phyloP scores from a whole-genome alignment of 352 stramenopile genomes.

The Pythium vanterpoolii region DNA sequence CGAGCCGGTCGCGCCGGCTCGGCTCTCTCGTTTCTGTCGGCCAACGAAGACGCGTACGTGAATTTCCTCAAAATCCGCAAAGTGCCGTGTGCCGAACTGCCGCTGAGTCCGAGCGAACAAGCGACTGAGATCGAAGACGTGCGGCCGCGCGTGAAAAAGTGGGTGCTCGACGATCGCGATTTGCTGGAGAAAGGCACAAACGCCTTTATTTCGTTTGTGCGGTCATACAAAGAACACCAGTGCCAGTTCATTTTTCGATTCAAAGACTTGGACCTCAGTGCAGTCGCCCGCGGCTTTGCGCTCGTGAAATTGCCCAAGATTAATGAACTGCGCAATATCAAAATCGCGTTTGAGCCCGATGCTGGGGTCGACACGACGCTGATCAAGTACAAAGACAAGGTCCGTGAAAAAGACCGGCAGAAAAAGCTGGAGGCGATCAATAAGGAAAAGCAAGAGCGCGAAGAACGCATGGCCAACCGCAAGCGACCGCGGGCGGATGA shows the following conservation, averaged over 20 bases:
- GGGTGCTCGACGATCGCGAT: conserved; percentile 93
- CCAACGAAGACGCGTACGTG: conserved; percentile 96
- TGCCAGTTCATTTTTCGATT: conserved; percentile 99
- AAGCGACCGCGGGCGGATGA: conserved; percentile 60
- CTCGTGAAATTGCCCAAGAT: conserved; percentile 84
- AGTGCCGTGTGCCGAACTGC: conserved; percentile 89
- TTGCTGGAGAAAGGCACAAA: conserved; percentile 98
- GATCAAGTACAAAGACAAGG: conserved; percentile 96
- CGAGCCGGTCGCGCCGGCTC: conserved; percentile 91
- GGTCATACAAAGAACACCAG: conserved; percentile 99
- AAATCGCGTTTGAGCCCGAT: conserved; percentile 83
- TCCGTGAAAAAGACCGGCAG: conserved; percentile 94
- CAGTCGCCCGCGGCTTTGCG: conserved; percentile 86
- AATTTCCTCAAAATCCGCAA: conserved; percentile 95
- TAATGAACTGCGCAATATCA: conserved; percentile 79
- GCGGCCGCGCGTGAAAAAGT: conserved; percentile 85
- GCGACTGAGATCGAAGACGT: conserved; percentile 77
- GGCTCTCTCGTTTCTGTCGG: conserved; percentile 94
- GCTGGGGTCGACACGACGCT: conserved; percentile 87
- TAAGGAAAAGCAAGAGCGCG: conserved; percentile 65
- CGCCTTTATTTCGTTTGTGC: conserved; percentile 98
- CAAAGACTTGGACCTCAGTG: conserved; percentile 94
- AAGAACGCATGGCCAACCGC: conserved; percentile 55
- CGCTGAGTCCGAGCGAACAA: conserved; percentile 41
- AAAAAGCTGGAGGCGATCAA: conserved; percentile 88